A percentile compares a stretch with the other conserved stretches of the same genome.
Conservation (phyloP, 345 rosid genomes). For the Brassica nigra region DNA sequence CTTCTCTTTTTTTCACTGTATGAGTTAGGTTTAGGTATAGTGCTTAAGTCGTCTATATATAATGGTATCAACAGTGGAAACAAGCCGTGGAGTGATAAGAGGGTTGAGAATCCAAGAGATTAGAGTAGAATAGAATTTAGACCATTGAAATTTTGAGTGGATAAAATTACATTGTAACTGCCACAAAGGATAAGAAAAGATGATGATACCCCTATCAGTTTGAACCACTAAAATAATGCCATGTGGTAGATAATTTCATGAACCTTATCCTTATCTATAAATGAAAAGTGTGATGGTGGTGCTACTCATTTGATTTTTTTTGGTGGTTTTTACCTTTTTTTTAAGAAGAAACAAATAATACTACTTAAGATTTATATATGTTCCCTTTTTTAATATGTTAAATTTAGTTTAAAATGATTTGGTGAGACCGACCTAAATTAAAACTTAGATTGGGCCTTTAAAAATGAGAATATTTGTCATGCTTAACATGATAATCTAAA, state of each 20-base stretch:
- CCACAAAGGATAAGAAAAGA: constrained; percentile 33
- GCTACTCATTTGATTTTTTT: constrained; percentile 13
- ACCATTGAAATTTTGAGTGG: constrained; percentile 46
- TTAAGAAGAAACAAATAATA: neutral
- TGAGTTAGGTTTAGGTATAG: constrained; percentile 4
- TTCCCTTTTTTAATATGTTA: neutral
- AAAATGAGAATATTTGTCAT: neutral
- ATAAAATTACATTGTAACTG: constrained; percentile 30
- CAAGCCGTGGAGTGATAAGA: constrained; percentile 31
- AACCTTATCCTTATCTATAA: constrained; percentile 39
- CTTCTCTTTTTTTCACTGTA: neutral
- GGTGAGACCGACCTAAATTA: neutral
- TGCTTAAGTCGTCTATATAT: constrained; percentile 40
- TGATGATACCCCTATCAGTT: constrained; percentile 36
- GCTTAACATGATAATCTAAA: neutral
- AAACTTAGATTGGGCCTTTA: neutral
- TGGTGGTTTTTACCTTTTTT: neutral
- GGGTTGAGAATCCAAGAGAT: constrained; percentile 28
- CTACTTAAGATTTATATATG: neutral
- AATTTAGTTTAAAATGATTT: neutral
- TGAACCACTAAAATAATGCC: constrained; percentile 17
- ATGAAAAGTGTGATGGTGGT: constrained; percentile 39
- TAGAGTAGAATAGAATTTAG: constrained; percentile 11
- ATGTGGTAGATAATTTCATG: constrained; percentile 36
- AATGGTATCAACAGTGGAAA: constrained; percentile 26